Conservation (phyloP, 2,329 filamentous ascomycete genomes). For the Thermothelomyces thermophilus region DNA sequence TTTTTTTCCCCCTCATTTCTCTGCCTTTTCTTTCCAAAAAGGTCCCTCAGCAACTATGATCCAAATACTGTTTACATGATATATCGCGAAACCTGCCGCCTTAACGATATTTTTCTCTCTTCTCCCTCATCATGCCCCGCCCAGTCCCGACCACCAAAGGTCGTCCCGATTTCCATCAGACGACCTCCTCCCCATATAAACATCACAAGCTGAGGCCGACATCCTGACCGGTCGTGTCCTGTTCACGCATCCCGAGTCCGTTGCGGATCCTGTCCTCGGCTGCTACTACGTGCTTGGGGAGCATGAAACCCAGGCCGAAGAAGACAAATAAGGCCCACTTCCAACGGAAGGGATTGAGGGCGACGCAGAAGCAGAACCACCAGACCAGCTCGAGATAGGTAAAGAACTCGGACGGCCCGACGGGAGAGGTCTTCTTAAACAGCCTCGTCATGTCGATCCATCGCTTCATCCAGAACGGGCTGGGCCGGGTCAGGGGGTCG, state of each 20-base stretch:
- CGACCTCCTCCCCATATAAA: too few relatives aligned
- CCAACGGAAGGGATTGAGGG: slow-evolving; percentile 80
- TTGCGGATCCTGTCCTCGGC: slow-evolving; percentile 57
- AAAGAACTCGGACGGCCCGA: slow-evolving; percentile 79
- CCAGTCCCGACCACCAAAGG: background rate
- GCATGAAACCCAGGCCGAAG: slow-evolving; percentile 60
- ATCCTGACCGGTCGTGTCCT: background rate
- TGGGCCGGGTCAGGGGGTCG: slow-evolving; percentile 68
- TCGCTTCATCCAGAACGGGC: slow-evolving; percentile 66
- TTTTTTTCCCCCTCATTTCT: too few relatives aligned
- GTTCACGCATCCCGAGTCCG: slow-evolving; percentile 34
- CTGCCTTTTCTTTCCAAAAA: too few relatives aligned
- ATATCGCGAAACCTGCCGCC: background rate
- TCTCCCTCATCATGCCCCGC: too few relatives aligned
- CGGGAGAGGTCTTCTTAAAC: slow-evolving; percentile 64
- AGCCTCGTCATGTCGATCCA: slow-evolving; percentile 81
- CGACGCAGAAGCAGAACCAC: slow-evolving; percentile 76
- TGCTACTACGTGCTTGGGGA: slow-evolving; percentile 61
- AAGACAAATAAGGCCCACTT: slow-evolving; percentile 85
- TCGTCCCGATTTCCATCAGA: background rate
- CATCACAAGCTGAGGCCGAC: slow-evolving; percentile 11
- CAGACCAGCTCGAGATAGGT: slow-evolving; percentile 79
- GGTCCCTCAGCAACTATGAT: background rate
- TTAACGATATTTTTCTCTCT: too few relatives aligned
- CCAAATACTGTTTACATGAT: background rate